Base-by-base conservation (phyloP, 176 grass and related monocot species). In the Cenchrus fungigraminus region DNA sequence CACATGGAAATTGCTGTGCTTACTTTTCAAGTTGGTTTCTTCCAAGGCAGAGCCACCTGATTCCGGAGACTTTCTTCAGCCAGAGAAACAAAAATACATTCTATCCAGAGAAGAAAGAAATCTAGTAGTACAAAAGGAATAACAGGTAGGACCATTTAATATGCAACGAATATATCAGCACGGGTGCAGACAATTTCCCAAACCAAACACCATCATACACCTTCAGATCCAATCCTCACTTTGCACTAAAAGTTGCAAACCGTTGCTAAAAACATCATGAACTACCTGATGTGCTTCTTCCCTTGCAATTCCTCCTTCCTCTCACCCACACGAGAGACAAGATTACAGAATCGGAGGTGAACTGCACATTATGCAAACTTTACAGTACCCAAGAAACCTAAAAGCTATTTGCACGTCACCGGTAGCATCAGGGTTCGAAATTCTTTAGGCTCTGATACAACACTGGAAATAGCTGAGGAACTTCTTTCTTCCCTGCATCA, bases 391-490 rank as follows among this genome's bases (percentile, higher is more conserved):
- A 62, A 73, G 74, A 68, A 83, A 83, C 42, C 88, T 83, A 86
- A 49, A 65, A 58, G 40, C 79, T 90, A 82, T 86, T 78, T 90
- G 72, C 13, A 9, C 37, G 63, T 63, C 46, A 81, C 28, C 1
- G 28, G n/a, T 51, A 44, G 70, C 74, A n/a, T 13, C 74, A 77
- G 19, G 28, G 53, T 16, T 74, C 16, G n/a, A 22, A 55, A 55
- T 58, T 29, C 56, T 29, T 94, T 66, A 94, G 53, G 92, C 90
- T 61, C 95, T 85, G 81, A 91, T 91, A 86, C 95, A 97, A 32
- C 95, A 94, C 11, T 97, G 95, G 86, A 97, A 97, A 84, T 94
- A 97, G 61, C 88, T 92, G 45, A 92, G 80, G 51, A 97, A 88
- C 83, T 94, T 97, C 90, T 97, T 97, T 83, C 85, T 92, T 53